Evolutionary conservation across 257 asterid genomes (phyloP).

Genomic region (Scutellaria barbata): DNA sequence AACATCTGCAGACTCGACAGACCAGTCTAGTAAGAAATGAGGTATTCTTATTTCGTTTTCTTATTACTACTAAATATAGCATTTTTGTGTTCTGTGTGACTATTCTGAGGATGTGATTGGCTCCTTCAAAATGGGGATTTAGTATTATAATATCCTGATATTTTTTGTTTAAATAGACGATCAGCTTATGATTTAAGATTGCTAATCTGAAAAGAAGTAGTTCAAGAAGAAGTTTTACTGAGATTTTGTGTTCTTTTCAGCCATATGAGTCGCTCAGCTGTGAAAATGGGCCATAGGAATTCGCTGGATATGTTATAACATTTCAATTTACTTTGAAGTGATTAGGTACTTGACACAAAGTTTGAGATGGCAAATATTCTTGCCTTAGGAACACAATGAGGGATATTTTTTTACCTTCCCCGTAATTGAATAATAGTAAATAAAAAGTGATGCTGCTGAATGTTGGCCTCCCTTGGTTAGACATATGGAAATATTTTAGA

Average conservation of each 20-base stretch:
- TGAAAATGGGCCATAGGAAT: constrained; percentile 7
- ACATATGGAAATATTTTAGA: not conserved
- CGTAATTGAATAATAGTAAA: not conserved
- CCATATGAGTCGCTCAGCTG: not conserved
- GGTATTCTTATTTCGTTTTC: constrained; percentile 44
- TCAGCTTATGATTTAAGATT: constrained; percentile 16
- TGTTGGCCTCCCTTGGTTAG: too few species aligned
- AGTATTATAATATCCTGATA: not conserved
- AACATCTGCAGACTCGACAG: constrained; percentile 97
- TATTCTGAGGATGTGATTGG: not conserved
- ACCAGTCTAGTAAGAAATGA: constrained; percentile 97
- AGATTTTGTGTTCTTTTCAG: constrained; percentile 22
- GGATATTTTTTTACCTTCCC: not conserved
- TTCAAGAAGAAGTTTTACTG: not conserved
- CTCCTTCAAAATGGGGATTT: constrained; percentile 9
- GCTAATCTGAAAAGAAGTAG: constrained; percentile 7
- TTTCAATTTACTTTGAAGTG: not conserved
- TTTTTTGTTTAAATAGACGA: constrained; percentile 17
- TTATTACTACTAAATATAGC: not conserved
- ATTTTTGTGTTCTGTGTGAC: too few species aligned
- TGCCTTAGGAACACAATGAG: not conserved
- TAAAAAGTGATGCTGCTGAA: too few species aligned
- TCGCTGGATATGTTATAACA: not conserved
- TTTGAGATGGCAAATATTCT: constrained; percentile 3
- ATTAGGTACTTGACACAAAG: not conserved